A percentile compares a stretch with the other conserved stretches of the same genome.
Evolutionary conservation across 108 stramenopile genomes (phyloP).

Genomic region (Pseudonitzschia delicatissima): DNA sequence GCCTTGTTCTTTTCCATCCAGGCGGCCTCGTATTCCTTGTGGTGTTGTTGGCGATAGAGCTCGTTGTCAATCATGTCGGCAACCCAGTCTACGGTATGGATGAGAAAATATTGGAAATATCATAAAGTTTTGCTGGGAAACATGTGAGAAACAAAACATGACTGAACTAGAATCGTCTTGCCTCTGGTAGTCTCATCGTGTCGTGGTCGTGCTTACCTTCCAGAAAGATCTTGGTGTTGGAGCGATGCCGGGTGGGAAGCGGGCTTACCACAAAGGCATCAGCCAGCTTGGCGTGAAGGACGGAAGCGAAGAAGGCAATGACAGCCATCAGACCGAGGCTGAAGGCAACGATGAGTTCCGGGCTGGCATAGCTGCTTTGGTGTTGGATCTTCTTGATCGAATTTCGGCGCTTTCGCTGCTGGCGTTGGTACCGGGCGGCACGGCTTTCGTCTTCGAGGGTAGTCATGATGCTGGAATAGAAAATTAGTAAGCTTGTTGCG

Average conservation of each 20-base stretch:
- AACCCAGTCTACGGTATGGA: constrained; percentile 28
- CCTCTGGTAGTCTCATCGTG: background rate
- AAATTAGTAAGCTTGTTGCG: too few species aligned
- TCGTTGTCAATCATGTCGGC: constrained; percentile 52
- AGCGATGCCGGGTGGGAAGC: background rate
- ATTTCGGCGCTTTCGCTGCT: background rate
- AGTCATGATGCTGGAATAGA: too few species aligned
- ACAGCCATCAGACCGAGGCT: background rate
- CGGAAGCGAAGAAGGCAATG: background rate
- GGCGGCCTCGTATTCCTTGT: constrained; percentile 38
- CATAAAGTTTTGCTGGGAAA: background rate
- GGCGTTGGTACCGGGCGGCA: background rate
- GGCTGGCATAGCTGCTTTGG: background rate
- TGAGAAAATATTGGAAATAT: background rate
- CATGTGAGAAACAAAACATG: background rate
- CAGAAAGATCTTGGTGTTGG: constrained; percentile 1
- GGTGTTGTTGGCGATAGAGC: constrained; percentile 43
- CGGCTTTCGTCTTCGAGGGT: background rate
- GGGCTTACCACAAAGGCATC: background rate
- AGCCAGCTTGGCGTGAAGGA: background rate
- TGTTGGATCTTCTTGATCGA: background rate
- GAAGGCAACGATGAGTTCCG: background rate
- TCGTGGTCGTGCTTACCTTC: background rate
- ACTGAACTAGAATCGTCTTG: background rate
- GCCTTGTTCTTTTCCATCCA: constrained; percentile 54